phyloP scores from a whole-genome alignment of 495 filamentous ascomycete genomes.

The Oidiodendron maius region DNA sequence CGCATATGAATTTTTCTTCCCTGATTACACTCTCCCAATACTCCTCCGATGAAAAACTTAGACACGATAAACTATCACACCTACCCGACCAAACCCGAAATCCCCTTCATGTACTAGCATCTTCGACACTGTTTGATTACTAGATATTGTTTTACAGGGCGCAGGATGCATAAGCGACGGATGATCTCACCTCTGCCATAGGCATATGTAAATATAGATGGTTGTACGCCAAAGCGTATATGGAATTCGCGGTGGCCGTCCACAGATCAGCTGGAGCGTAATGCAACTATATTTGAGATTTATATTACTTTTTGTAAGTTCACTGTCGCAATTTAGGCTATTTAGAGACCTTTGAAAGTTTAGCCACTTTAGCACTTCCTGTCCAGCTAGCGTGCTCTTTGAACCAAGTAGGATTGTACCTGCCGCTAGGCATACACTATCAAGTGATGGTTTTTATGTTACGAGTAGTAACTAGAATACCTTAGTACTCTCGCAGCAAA shows the following conservation, averaged over 20 bases:
- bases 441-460: no score
- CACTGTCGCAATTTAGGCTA: no score
- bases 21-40: not conserved
- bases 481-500: no score
- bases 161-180: slow-evolving; percentile 24
- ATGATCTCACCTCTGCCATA: slow-evolving; percentile 23
- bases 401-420: no score
- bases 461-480: no score
- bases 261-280: slow-evolving; percentile 6
- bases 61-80: not conserved
- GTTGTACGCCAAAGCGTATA: slow-evolving; percentile 8
- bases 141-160: slow-evolving; percentile 17
- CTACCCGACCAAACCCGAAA: slow-evolving; percentile 1
- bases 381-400: no score
- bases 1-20: not conserved
- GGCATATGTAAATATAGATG: slow-evolving; percentile 24
- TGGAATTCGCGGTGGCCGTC: slow-evolving; percentile 13
- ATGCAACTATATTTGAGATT: slow-evolving; percentile 9
- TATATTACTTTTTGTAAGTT: no score
- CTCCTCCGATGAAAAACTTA: not conserved
- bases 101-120: slow-evolving; percentile 20
- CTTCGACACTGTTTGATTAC: slow-evolving; percentile 17
- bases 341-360: no score
- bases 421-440: no score
- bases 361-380: no score